A percentile compares a stretch with the other conserved stretches of the same genome.
These are phyloP conservation scores for Chenopodium berlandieri DNA, from an alignment of 148 eudicot genomes.

Conservation along the genomic window DNA sequence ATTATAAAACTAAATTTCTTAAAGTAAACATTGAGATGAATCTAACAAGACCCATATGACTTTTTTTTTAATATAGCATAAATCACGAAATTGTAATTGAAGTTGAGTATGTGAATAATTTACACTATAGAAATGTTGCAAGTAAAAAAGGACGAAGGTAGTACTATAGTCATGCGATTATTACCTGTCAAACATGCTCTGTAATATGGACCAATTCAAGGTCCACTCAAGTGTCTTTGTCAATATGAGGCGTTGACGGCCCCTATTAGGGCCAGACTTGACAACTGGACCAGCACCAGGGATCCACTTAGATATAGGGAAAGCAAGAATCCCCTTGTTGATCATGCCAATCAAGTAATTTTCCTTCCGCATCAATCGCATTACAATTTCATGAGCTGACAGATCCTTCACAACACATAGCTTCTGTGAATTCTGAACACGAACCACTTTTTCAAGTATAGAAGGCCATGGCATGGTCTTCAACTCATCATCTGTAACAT, in stretches of 20 bases:
- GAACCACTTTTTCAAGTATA: constrained; percentile 81
- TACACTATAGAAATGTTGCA: too few relatives aligned
- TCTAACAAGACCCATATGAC: too few relatives aligned
- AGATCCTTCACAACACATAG: constrained; percentile 87
- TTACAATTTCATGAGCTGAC: constrained; percentile 80
- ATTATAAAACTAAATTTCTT: too few relatives aligned
- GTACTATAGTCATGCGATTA: neutral
- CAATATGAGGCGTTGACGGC: constrained; percentile 49
- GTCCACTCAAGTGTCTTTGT: constrained; percentile 98
- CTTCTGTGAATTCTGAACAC: constrained; percentile 58
- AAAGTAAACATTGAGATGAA: too few relatives aligned
- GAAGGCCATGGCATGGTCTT: constrained; percentile 91
- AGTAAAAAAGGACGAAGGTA: too few relatives aligned
- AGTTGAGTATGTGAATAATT: too few relatives aligned
- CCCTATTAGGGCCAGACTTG: constrained; percentile 51
- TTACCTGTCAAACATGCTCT: constrained; percentile 98
- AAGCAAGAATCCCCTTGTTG: constrained; percentile 87
- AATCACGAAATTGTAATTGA: too few relatives aligned
- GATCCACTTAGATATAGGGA: constrained; percentile 79
- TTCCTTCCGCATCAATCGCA: constrained; percentile 96
- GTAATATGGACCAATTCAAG: constrained; percentile 91
- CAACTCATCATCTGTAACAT: constrained; percentile 77
- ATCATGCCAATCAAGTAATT: constrained; percentile 98
- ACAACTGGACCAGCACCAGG: constrained; percentile 82
- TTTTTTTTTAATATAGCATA: too few relatives aligned